A percentile compares a stretch with the other conserved stretches of the same genome.
Conservation (phyloP, 768 basidiomycete genomes). For the Phlebiopsis gigantea region DNA sequence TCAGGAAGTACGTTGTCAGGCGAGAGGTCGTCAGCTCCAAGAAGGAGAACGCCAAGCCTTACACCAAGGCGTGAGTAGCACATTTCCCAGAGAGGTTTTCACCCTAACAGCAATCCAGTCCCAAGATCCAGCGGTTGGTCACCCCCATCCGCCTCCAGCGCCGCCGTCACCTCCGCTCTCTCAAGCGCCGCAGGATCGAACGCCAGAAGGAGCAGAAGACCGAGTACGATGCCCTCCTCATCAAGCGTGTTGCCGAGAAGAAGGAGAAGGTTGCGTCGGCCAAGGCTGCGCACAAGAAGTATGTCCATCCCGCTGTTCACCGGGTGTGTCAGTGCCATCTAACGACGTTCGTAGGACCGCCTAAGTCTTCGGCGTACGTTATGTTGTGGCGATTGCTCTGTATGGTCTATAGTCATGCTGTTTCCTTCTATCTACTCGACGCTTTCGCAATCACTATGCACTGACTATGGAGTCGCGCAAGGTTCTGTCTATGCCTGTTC, state of each 20-base stretch:
- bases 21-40: constrained; percentile 85
- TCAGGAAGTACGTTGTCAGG: constrained; percentile 94
- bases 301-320: constrained; percentile 16
- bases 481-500: neutral
- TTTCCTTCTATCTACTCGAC: constrained; percentile 17
- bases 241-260: constrained; percentile 91
- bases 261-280: constrained; percentile 86
- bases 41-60: constrained; percentile 89
- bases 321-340: neutral
- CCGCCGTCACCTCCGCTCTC: constrained; percentile 84
- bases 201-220: constrained; percentile 92
- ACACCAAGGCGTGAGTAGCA: constrained; percentile 86
- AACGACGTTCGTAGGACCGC: constrained; percentile 17
- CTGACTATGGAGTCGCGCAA: constrained; percentile 12
- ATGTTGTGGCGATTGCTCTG: constrained; percentile 23
- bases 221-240: constrained; percentile 83
- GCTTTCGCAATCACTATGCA: constrained; percentile 23
- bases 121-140: constrained; percentile 96
- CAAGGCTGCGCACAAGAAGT: constrained; percentile 81
- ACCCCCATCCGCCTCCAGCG: constrained; percentile 95
- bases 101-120: constrained; percentile 37
- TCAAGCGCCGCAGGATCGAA: constrained; percentile 85
- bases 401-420: constrained; percentile 28
- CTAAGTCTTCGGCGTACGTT: constrained; percentile 17
- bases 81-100: neutral